These are phyloP conservation scores for Imleria badia DNA, from an alignment of 768 basidiomycete species.

Conservation along the genomic window DNA sequence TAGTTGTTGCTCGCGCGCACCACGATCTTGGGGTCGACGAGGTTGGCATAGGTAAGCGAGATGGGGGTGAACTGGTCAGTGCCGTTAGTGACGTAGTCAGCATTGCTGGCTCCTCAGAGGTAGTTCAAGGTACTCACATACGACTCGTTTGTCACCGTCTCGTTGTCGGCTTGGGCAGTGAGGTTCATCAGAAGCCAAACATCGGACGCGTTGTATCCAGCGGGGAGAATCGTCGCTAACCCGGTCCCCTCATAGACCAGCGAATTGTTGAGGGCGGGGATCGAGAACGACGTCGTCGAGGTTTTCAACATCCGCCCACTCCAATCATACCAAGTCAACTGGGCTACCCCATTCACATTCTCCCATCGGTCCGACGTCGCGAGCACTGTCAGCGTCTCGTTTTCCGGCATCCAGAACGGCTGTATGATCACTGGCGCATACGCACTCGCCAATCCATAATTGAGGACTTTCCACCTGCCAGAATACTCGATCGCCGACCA, in stretches of 20 bases:
- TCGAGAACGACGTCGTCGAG: conserved; percentile 38
- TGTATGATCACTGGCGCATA: conserved; percentile 51
- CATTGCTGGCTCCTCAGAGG: neutral
- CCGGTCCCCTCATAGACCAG: conserved; percentile 42
- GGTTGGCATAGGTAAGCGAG: conserved; percentile 44
- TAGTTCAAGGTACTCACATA: conserved; percentile 38
- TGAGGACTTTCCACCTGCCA: conserved; percentile 59
- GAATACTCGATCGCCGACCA: conserved; percentile 59
- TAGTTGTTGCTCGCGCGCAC: conserved; percentile 34
- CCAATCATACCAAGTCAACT: conserved; percentile 63
- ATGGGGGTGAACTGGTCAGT: conserved; percentile 48
- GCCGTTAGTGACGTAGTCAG: neutral
- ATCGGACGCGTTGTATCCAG: conserved; percentile 38
- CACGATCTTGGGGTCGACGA: conserved; percentile 50
- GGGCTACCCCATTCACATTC: conserved; percentile 43
- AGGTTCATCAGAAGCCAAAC: conserved; percentile 54
- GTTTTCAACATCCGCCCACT: conserved; percentile 40
- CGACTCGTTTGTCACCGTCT: conserved; percentile 49
- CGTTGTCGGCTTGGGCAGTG: conserved; percentile 42
- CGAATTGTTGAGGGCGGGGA: conserved; percentile 52
- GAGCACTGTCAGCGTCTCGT: conserved; percentile 46
- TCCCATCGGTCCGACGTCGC: conserved; percentile 55
- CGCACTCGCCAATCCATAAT: conserved; percentile 46
- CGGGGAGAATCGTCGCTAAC: conserved; percentile 45
- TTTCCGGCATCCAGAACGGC: conserved; percentile 55